These are phyloP conservation scores for Quercus mongolica DNA, from an alignment of 306 rosid genomes.

Conservation along the genomic window DNA sequence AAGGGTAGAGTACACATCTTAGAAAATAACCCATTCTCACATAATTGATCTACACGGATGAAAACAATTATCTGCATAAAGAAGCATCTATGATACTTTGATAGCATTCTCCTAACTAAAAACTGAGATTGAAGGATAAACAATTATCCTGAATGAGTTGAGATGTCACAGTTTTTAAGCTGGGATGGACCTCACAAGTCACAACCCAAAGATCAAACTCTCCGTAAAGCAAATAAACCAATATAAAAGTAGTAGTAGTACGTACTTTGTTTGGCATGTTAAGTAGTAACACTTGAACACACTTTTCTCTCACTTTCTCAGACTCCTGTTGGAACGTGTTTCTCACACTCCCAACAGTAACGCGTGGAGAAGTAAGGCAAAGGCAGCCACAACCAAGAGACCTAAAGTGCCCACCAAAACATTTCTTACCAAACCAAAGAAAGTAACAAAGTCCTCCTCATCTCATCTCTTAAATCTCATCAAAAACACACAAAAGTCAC, in stretches of 20 bases:
- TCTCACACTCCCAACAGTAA: neutral
- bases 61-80: too few relatives aligned
- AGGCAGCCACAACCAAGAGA: neutral
- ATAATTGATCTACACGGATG: too few relatives aligned
- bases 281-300: too few relatives aligned
- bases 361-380: slow-evolving; percentile 28
- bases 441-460: slow-evolving; percentile 17
- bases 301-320: neutral
- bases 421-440: slow-evolving; percentile 49
- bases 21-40: too few relatives aligned
- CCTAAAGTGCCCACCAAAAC: slow-evolving; percentile 35
- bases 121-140: neutral
- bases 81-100: neutral
- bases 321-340: neutral
- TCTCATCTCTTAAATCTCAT: neutral
- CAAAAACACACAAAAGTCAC: neutral
- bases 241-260: neutral
- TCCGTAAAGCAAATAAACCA: neutral
- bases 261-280: neutral
- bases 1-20: too few relatives aligned
- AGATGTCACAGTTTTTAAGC: neutral
- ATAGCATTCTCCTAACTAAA: neutral
- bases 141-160: neutral
- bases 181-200: neutral
- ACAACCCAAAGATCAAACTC: neutral